These are phyloP conservation scores for Aspergillus steynii DNA, from an alignment of 495 filamentous ascomycete species.

Conservation along the genomic window DNA sequence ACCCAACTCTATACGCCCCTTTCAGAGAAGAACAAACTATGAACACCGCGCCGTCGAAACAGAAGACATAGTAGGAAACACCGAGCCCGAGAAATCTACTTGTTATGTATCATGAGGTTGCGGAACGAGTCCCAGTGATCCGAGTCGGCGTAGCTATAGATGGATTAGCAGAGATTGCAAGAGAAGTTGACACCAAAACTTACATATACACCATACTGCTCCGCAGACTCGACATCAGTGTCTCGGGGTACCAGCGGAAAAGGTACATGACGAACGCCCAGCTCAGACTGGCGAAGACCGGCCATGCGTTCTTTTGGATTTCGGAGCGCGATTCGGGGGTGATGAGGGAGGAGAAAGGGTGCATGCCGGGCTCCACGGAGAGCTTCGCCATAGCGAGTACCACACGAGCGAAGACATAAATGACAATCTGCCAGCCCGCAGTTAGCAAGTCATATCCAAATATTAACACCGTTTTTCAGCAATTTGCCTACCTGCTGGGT, in stretches of 20 bases:
- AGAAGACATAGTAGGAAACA: slow-evolving; percentile 11
- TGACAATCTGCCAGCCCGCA: slow-evolving; percentile 65
- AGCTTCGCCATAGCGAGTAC: slow-evolving; percentile 80
- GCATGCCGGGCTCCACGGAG: slow-evolving; percentile 63
- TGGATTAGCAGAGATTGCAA: slow-evolving; percentile 3
- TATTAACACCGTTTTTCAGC: slow-evolving; percentile 4
- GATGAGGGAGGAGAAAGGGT: slow-evolving; percentile 44
- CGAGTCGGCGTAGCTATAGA: slow-evolving; percentile 63
- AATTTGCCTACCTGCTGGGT: slow-evolving; percentile 71
- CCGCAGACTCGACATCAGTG: slow-evolving; percentile 82
- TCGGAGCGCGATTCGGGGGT: slow-evolving; percentile 44
- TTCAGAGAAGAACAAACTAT: slow-evolving; percentile 2
- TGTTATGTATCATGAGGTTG: slow-evolving; percentile 81
- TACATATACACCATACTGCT: slow-evolving; percentile 99
- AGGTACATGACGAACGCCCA: slow-evolving; percentile 96
- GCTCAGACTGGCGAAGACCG: slow-evolving; percentile 80
- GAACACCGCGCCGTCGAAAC: slow-evolving; percentile 1
- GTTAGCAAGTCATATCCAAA: neutral
- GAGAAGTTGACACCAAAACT: slow-evolving; percentile 32
- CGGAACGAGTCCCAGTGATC: slow-evolving; percentile 82
- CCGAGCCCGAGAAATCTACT: slow-evolving; percentile 51
- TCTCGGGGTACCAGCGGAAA: slow-evolving; percentile 88
- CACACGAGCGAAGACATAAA: slow-evolving; percentile 95
- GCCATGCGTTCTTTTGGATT: slow-evolving; percentile 76
- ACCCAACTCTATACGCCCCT: slow-evolving; percentile 36